Base-by-base conservation (phyloP, 208 protist genomes). In the Crithidia expoeki region DNA sequence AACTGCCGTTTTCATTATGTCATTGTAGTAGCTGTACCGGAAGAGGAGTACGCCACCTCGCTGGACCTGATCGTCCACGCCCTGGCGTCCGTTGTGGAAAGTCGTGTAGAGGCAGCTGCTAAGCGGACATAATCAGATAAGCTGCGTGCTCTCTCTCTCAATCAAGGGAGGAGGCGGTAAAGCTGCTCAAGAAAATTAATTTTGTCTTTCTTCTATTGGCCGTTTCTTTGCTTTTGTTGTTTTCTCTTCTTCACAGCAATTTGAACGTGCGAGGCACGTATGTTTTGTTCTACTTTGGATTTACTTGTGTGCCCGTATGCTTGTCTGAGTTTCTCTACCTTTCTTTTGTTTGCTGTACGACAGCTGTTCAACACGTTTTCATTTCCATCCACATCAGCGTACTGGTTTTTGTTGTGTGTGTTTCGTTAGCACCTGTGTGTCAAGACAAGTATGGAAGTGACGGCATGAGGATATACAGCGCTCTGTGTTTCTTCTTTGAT, bases 1-100 rank as follows among this genome's bases (percentile, higher is more conserved):
- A 92, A 90, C 51, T 58, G 76, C 27, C 80, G 83, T 27, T 92
- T 92, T 51, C 89, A 94, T 61, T 94, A 94, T 57, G 76, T 92
- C 58, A 76, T 84, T 11, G 78, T 92, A 7, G 86, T 91, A 16
- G 89, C 86, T 5, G 89, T 94, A 14, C 89, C 89, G 10, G 82
- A 82, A 7, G 83, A 83, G 7, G 89, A 94, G 80, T 94, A 88
- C 62, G 74, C 62, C 47, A 68, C 78, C 17, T 87, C 86, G 40
- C 46, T 79, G 32, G 86, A 92, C 36, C 77, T 94, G 27, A 63
- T 94, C 42, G 81, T 88, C 21, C 86, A 94, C 62, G 80, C 86
- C 0, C 50, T 94, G 17, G 68, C 86, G n/a, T 80, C 79, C 3
- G 85, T 94, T 28, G 84, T 88, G 7, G 85, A 94, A 62, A 84